Percentiles rank a stretch among this genome's conserved stretches.
These are phyloP conservation scores for Pluteus cervinus DNA, from an alignment of 768 basidiomycete species.

Conservation along the genomic window DNA sequence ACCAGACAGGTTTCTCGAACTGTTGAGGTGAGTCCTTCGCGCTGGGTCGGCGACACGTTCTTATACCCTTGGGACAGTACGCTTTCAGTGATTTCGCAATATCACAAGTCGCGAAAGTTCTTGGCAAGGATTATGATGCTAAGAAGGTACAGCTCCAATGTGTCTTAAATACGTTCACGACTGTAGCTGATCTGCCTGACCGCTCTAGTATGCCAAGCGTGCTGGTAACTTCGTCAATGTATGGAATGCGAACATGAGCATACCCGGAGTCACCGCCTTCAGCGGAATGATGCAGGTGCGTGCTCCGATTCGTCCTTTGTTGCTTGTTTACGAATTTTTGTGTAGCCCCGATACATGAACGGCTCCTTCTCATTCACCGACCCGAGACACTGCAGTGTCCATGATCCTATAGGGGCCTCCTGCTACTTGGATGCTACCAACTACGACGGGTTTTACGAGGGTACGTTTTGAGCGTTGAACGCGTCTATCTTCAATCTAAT, in stretches of 20 bases:
- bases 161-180: background rate
- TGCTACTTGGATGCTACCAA: constrained; percentile 54
- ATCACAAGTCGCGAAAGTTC: constrained; percentile 53
- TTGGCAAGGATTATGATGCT: constrained; percentile 44
- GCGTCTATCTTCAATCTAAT: background rate
- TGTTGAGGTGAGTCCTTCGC: constrained; percentile 36
- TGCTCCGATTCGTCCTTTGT: background rate
- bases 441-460: constrained; percentile 61
- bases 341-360: constrained; percentile 46
- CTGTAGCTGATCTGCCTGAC: background rate
- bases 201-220: constrained; percentile 41
- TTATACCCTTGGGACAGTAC: constrained; percentile 29
- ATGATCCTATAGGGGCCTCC: constrained; percentile 50
- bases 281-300: constrained; percentile 57
- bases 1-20: constrained; percentile 60
- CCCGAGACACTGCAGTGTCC: constrained; percentile 59
- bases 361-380: constrained; percentile 62
- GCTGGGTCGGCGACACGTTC: background rate
- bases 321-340: background rate
- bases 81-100: constrained; percentile 61
- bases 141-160: constrained; percentile 34
- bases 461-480: constrained; percentile 13
- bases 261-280: constrained; percentile 41
- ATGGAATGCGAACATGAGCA: constrained; percentile 51
- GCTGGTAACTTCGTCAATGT: constrained; percentile 53